Conservation (phyloP, 768 basidiomycete genomes). For the Phlebiopsis flavidoalba region DNA sequence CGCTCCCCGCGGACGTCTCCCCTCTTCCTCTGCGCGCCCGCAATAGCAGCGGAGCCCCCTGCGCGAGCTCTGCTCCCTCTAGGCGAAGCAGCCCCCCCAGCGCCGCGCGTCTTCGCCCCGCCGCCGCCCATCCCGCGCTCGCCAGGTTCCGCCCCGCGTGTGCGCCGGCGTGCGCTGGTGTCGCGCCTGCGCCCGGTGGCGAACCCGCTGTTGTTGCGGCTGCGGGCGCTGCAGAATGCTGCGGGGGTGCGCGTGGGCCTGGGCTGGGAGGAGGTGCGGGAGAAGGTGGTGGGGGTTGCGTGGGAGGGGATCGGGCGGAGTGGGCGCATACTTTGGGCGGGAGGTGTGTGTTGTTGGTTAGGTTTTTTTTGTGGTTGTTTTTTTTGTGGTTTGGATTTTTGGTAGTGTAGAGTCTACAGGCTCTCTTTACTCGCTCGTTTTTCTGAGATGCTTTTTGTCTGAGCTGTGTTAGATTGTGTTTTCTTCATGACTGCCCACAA, state of each 20-base stretch:
- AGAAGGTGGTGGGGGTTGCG: conserved; percentile 53
- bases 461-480: background rate
- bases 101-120: conserved; percentile 25
- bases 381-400: background rate
- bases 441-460: background rate
- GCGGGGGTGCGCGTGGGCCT: conserved; percentile 20
- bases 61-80: conserved; percentile 5
- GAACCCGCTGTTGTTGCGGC: conserved; percentile 54
- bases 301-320: conserved; percentile 60
- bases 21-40: too few relatives aligned
- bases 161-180: conserved; percentile 19
- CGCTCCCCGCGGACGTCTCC: too few relatives aligned
- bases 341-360: conserved; percentile 24
- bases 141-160: conserved; percentile 34
- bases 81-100: conserved; percentile 16
- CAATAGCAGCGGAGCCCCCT: background rate
- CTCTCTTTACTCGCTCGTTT: too few relatives aligned
- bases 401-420: background rate
- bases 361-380: background rate
- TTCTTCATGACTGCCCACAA: background rate
- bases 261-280: conserved; percentile 26
- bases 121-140: conserved; percentile 36
- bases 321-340: conserved; percentile 37
- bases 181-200: conserved; percentile 52
- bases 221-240: conserved; percentile 58